A percentile compares a stretch with the other conserved stretches of the same genome.
Conservation (phyloP, 2,329 filamentous ascomycete genomes). For the Sclerotinia glacialis region DNA sequence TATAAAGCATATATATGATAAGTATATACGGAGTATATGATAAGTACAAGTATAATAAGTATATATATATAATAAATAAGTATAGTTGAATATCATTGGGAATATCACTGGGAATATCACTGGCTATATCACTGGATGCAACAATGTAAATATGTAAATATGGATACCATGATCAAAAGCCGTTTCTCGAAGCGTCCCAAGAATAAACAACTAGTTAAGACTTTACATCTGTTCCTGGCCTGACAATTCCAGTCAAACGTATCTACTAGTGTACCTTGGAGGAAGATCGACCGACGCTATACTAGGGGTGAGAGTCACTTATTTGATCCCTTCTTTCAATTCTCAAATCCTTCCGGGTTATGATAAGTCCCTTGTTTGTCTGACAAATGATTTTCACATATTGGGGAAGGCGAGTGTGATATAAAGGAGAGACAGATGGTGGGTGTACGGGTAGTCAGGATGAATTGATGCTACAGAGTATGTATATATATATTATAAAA, state of each 20-base stretch:
- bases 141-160: neutral
- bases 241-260: no score
- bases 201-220: no score
- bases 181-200: neutral
- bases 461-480: no score
- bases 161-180: neutral
- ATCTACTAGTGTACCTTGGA: neutral
- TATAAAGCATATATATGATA: neutral
- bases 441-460: no score
- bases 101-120: no score
- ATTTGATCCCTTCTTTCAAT: neutral
- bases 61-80: no score
- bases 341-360: neutral
- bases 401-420: neutral
- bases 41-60: no score
- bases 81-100: no score
- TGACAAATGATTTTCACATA: neutral
- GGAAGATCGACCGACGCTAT: slow-evolving; percentile 2
- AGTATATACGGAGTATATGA: no score
- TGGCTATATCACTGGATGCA: neutral
- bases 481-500: no score
- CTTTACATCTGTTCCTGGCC: no score
- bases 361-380: neutral
- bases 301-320: neutral
- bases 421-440: no score